Evolutionary conservation across 257 asterid genomes (phyloP).

Genomic region (Gardenia jasminoides): DNA sequence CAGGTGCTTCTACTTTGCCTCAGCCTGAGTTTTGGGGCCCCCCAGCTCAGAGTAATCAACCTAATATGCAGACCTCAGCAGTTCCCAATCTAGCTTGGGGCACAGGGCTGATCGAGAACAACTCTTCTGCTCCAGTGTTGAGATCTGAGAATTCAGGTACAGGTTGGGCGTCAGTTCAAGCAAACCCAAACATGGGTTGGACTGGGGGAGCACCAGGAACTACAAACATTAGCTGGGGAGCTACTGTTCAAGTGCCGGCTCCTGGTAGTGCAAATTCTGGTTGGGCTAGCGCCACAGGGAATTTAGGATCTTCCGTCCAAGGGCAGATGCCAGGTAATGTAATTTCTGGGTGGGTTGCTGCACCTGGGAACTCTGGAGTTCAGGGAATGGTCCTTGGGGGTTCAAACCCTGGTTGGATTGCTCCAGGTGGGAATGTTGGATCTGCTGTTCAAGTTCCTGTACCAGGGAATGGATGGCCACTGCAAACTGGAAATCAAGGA

Average conservation of each 20-base stretch:
- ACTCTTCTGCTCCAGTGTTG: constrained; percentile 31
- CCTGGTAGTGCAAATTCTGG: constrained; percentile 46
- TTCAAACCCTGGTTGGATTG: constrained; percentile 42
- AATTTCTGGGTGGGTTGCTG: constrained; percentile 55
- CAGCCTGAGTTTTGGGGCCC: constrained; percentile 69
- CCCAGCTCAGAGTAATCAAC: constrained; percentile 47
- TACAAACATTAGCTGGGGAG: constrained; percentile 56
- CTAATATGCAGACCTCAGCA: constrained; percentile 50
- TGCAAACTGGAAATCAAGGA: constrained; percentile 33
- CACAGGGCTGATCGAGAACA: constrained; percentile 41
- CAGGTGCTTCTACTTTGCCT: constrained; percentile 41
- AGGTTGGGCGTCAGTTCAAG: constrained; percentile 62
- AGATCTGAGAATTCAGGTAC: constrained; percentile 50
- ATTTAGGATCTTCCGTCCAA: constrained; percentile 30
- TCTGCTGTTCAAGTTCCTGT: constrained; percentile 36
- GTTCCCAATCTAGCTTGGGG: constrained; percentile 54
- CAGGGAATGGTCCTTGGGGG: constrained; percentile 41
- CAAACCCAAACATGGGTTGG: constrained; percentile 69
- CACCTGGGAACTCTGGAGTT: constrained; percentile 38
- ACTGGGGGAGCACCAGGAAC: constrained; percentile 43
- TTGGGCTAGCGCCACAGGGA: constrained; percentile 56
- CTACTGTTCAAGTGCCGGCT: constrained; percentile 47
- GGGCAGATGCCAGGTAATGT: constrained; percentile 41
- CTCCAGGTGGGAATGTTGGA: constrained; percentile 45
- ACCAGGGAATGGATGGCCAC: constrained; percentile 35